Base-by-base conservation (phyloP, 2,329 filamentous ascomycete species). In the Aspergillus quadricinctus region DNA sequence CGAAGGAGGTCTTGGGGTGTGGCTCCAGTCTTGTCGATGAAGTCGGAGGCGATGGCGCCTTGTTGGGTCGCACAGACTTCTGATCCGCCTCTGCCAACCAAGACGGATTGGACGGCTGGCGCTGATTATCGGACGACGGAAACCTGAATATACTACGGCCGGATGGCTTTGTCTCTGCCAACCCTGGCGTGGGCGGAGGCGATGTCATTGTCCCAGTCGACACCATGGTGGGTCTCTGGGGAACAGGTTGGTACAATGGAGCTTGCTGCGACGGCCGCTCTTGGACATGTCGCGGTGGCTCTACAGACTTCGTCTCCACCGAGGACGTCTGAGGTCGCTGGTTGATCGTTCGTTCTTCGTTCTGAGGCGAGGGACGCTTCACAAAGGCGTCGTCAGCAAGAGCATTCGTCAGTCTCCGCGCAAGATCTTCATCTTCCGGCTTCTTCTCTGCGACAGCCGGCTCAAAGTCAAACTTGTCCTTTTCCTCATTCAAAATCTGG, bases 361-460 rank as follows among this genome's bases (percentile, higher is more conserved):
- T 61, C 55, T 68, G 69, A 28, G 70, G 65, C 7, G 69, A 63
- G 9, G 73, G 61, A 40, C 71, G 78, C 35, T 79, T 75, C 17
- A 82, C 84, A 73, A 97, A 97, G 0, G 88, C 91, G 68, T 96
- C 88, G 66, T 97, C 92, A 3, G 89, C 91, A 50, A 96, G 76
- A 41, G 88, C 88, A 67, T 92, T 86, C 0, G 88, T 84, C 8
- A 94, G 83, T 58, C 85, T 81, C 66, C 89, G 83, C 31, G 81
- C 85, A 17, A 90, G 72, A 53, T 81, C 79, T 19, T 80, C 80
- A 29, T 83, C 74, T 43, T 74, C 61, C 2, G 66, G 53, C 29
- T 74, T 74, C 10, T 76, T 74, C 10, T 78, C 75, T 25, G 77
- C 6, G n/a, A 80, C 71, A 14, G 80, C 68, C 46, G 79, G 73